Evolutionary conservation across 306 rosid species (phyloP).

Genomic region (Castanea crenata): DNA sequence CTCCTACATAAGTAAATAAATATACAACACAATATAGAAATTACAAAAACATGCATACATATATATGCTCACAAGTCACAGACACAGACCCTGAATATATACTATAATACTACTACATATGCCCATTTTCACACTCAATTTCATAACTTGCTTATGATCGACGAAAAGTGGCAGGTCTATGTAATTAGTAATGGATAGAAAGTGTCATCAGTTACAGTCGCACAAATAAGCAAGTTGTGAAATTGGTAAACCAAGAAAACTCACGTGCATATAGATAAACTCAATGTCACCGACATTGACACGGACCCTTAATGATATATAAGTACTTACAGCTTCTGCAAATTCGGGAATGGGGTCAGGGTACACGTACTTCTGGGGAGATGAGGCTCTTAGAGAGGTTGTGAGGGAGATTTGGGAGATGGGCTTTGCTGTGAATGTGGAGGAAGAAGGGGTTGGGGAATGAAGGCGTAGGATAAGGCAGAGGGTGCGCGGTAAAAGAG

Average conservation of each 20-base stretch:
- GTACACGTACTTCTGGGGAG: constrained; percentile 39
- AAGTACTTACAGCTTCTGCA: constrained; percentile 36
- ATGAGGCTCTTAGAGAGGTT: constrained; percentile 18
- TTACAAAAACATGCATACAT: background rate
- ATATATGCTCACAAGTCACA: too few relatives aligned
- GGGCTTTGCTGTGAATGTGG: constrained; percentile 11
- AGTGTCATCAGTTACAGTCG: too few relatives aligned
- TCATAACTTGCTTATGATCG: too few relatives aligned
- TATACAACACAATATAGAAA: background rate
- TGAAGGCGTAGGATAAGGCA: constrained; percentile 17
- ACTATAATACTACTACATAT: too few relatives aligned
- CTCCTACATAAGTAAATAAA: constrained; percentile 37
- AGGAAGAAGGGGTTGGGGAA: background rate
- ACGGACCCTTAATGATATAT: too few relatives aligned
- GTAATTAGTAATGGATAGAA: too few relatives aligned
- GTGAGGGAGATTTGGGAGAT: constrained; percentile 16
- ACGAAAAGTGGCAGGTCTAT: too few relatives aligned
- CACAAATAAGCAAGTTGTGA: too few relatives aligned
- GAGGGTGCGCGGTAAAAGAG: constrained; percentile 18
- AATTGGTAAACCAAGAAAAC: background rate
- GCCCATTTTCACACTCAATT: too few relatives aligned
- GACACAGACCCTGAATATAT: too few relatives aligned
- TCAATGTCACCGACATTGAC: background rate
- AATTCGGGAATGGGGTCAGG: constrained; percentile 65
- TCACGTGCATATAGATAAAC: background rate